phyloP scores from a whole-genome alignment of 305 asterid species.

The Fraxinus albicans region DNA sequence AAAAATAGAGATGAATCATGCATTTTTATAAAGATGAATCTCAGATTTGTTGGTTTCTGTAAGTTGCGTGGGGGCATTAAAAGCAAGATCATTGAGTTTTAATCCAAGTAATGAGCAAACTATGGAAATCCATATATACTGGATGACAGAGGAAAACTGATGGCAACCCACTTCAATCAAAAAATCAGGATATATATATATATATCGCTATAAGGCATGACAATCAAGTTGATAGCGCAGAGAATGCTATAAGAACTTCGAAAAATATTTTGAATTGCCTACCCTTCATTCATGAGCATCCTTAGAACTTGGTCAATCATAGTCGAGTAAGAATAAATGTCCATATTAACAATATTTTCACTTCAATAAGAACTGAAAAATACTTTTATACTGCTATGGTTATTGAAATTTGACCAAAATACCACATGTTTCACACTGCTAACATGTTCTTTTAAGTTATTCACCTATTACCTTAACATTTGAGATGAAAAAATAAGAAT shows the following conservation, averaged over 20 bases:
- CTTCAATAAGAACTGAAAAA: background rate
- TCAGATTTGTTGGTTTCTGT: conserved; percentile 8
- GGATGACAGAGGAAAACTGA: background rate
- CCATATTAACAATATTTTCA: background rate
- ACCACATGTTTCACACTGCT: background rate
- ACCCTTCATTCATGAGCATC: background rate
- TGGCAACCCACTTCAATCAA: conserved; percentile 12
- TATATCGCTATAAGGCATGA: background rate
- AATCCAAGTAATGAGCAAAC: conserved; percentile 2
- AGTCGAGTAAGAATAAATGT: background rate
- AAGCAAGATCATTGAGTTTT: conserved; percentile 10
- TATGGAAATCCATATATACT: background rate
- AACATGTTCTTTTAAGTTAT: background rate
- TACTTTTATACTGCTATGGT: background rate
- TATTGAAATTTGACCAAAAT: conserved; percentile 3
- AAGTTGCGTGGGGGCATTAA: background rate
- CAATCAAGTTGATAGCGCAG: background rate
- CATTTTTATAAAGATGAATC: background rate
- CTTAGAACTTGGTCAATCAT: background rate
- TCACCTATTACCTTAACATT: background rate
- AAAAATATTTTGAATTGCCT: background rate
- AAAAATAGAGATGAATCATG: background rate
- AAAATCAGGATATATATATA: background rate
- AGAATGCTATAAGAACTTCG: background rate
- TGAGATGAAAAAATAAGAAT: background rate